phyloP scores from a whole-genome alignment of 2,329 filamentous ascomycete genomes.

The Macrophomina pseudophaseolina region DNA sequence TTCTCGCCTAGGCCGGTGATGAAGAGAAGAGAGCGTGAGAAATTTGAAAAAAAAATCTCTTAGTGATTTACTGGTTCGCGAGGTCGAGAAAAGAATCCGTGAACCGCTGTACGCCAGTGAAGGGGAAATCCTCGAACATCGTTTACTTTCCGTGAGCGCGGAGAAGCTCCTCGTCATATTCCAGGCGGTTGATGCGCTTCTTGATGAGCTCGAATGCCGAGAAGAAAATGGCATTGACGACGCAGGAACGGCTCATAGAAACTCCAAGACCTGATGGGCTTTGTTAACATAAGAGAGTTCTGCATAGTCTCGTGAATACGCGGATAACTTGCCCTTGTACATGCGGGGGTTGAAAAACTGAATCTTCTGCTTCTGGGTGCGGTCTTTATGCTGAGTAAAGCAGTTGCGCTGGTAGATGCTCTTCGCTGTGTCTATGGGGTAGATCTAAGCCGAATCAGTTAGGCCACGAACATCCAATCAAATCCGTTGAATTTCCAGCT shows the following conservation, averaged over 20 bases:
- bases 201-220: constrained; percentile 86
- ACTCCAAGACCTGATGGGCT: constrained; percentile 65
- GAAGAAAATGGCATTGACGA: constrained; percentile 89
- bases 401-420: constrained; percentile 85
- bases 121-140: not conserved
- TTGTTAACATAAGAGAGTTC: not conserved
- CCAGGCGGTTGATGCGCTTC: constrained; percentile 55
- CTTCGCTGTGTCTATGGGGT: constrained; percentile 78
- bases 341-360: constrained; percentile 77
- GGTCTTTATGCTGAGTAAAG: constrained; percentile 69
- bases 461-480: constrained; percentile 29
- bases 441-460: constrained; percentile 43
- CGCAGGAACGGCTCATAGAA: constrained; percentile 80
- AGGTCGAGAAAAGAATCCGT: too few relatives aligned
- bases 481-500: constrained; percentile 32
- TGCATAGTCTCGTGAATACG: too few relatives aligned
- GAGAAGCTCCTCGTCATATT: constrained; percentile 41
- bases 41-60: not conserved
- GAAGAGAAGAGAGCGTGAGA: not conserved
- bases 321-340: constrained; percentile 67
- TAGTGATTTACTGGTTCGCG: not conserved
- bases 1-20: not conserved
- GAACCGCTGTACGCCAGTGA: not conserved
- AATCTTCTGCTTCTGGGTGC: constrained; percentile 67
- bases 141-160: constrained; percentile 18